A percentile compares a stretch with the other conserved stretches of the same genome.
Evolutionary conservation across 495 filamentous ascomycete genomes (phyloP).

Genomic region (Tricharina praecox): DNA sequence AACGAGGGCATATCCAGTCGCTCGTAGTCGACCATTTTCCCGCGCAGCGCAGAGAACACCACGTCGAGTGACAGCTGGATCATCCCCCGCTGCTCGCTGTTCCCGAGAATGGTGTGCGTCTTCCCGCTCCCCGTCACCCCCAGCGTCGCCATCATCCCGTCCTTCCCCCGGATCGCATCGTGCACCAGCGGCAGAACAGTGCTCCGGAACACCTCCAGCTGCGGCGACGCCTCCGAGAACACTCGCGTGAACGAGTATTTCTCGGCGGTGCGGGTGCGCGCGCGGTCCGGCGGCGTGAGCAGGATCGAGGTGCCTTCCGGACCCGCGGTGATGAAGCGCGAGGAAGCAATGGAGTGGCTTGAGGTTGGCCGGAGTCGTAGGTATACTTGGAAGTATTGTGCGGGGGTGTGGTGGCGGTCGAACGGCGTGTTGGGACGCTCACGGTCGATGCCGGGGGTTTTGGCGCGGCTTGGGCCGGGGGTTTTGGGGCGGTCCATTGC

Average conservation of each 20-base stretch:
- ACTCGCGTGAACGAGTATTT: slow-evolving; percentile 88
- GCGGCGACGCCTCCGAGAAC: slow-evolving; percentile 68
- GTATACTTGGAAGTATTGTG: slow-evolving; percentile 59
- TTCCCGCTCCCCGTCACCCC: slow-evolving; percentile 95
- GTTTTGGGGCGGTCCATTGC: not conserved
- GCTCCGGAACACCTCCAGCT: slow-evolving; percentile 75
- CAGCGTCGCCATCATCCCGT: slow-evolving; percentile 79
- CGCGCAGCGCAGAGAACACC: slow-evolving; percentile 60
- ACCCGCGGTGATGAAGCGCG: slow-evolving; percentile 18
- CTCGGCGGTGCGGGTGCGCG: slow-evolving; percentile 66
- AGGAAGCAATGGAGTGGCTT: slow-evolving; percentile 24
- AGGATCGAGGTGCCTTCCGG: slow-evolving; percentile 16
- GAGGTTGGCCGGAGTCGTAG: slow-evolving; percentile 67
- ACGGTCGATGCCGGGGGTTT: not conserved
- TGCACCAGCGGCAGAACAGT: slow-evolving; percentile 63
- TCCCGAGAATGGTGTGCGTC: slow-evolving; percentile 95
- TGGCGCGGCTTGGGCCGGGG: not conserved
- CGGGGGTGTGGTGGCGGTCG: not conserved
- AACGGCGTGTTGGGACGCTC: not conserved
- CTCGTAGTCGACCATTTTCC: slow-evolving; percentile 41
- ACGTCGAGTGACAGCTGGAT: slow-evolving; percentile 84
- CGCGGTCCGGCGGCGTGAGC: slow-evolving; percentile 19
- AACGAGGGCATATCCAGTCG: slow-evolving; percentile 25
- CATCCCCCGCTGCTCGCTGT: slow-evolving; percentile 54
- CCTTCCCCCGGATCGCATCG: slow-evolving; percentile 55